Conservation (phyloP, 2,329 filamentous ascomycete genomes). For the Colletotrichum plurivorum region DNA sequence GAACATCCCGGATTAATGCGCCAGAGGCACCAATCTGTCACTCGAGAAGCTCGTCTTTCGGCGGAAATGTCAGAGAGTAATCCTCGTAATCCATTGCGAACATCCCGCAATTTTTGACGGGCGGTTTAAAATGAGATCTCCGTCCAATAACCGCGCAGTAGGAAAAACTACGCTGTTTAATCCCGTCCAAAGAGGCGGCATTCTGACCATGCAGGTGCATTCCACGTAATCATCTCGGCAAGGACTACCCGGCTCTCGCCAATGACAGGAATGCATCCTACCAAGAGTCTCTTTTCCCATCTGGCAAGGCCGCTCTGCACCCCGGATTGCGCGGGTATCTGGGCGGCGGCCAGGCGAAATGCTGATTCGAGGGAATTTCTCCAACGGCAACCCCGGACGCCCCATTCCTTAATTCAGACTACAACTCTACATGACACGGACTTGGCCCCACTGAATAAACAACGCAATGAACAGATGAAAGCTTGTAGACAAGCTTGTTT, state of each 20-base stretch:
- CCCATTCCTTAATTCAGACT: conserved; percentile 17
- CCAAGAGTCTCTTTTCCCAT: neutral
- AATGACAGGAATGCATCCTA: neutral
- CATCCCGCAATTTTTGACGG: neutral
- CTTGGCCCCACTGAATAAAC: conserved; percentile 21
- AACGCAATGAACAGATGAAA: conserved; percentile 5
- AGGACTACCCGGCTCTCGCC: neutral
- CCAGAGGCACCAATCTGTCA: too few relatives aligned
- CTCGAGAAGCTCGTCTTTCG: too few relatives aligned
- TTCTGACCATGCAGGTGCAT: neutral
- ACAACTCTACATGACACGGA: conserved; percentile 26
- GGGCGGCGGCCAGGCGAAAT: conserved; percentile 6
- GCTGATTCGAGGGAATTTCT: conserved; percentile 39
- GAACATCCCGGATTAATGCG: too few relatives aligned
- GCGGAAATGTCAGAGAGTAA: neutral
- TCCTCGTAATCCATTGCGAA: neutral
- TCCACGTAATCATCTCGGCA: conserved; percentile 3
- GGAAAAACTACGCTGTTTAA: conserved; percentile 16
- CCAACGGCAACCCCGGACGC: conserved; percentile 23
- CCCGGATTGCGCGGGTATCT: conserved; percentile 26
- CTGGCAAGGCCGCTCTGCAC: neutral
- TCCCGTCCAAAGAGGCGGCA: conserved; percentile 19
- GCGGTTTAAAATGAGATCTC: neutral
- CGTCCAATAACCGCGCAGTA: neutral
- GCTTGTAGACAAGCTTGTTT: conserved; percentile 31